Conservation (phyloP, 495 filamentous ascomycete genomes). For the Xylaria sp. region DNA sequence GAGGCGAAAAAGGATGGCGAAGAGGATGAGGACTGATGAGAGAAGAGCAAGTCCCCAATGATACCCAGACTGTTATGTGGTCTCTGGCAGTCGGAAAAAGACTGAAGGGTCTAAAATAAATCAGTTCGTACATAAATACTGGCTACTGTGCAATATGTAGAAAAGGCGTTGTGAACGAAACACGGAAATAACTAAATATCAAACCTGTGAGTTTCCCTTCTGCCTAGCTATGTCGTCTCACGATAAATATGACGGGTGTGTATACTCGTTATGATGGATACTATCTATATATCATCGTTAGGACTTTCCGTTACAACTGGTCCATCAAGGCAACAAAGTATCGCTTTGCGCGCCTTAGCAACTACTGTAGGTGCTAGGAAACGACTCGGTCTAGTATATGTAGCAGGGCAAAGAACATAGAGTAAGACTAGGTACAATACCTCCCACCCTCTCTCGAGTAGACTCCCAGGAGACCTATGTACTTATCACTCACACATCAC, state of each 20-base stretch:
- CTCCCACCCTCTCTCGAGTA: no score
- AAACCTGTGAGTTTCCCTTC: neutral
- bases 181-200: neutral
- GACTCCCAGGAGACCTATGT: no score
- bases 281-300: neutral
- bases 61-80: slow-evolving; percentile 24
- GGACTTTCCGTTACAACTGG: neutral
- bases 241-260: neutral
- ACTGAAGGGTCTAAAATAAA: neutral
- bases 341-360: neutral
- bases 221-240: neutral
- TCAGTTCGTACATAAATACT: neutral
- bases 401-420: no score
- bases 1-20: slow-evolving; percentile 42
- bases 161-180: neutral
- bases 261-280: neutral
- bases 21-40: slow-evolving; percentile 37
- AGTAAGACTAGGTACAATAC: no score
- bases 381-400: no score
- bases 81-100: neutral
- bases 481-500: no score
- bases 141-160: neutral
- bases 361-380: neutral
- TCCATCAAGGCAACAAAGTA: neutral
- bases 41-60: slow-evolving; percentile 12